Conservation (phyloP, 139 green algal species). For the Micractinium sp. region DNA sequence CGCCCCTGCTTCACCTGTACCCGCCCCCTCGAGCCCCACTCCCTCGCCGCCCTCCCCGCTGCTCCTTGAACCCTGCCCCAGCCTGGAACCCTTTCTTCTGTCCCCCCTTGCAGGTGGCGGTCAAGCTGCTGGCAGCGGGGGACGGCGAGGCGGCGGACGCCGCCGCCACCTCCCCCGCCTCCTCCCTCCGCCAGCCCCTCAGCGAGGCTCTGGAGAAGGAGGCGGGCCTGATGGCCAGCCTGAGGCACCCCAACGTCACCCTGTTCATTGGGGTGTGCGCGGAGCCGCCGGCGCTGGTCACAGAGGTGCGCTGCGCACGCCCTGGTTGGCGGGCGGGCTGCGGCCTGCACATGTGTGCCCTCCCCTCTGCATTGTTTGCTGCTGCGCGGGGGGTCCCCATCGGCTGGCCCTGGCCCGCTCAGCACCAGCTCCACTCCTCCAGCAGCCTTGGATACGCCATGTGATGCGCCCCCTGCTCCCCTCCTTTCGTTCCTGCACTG, state of each 20-base stretch:
- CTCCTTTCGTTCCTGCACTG: neutral
- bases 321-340: no score
- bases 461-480: neutral
- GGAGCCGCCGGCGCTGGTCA: conserved; percentile 32
- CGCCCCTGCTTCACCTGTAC: neutral
- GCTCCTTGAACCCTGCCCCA: neutral
- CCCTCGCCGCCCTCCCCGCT: neutral
- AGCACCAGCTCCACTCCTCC: neutral
- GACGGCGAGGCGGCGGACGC: conserved; percentile 18
- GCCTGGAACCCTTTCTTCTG: no score
- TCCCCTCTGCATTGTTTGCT: no score
- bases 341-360: no score
- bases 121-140: conserved; percentile 56
- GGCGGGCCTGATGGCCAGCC: conserved; percentile 52
- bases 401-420: no score
- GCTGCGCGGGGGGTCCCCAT: no score
- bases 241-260: conserved; percentile 66
- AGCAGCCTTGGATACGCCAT: neutral
- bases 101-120: conserved; percentile 47
- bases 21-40: neutral
- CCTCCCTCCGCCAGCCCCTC: neutral
- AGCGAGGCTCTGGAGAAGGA: neutral
- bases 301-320: neutral
- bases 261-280: conserved; percentile 64
- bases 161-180: neutral